Evolutionary conservation across 108 stramenopile genomes (phyloP), one percentile per base, ranked within the genome.

Genomic region (Seminavis robusta): DNA sequence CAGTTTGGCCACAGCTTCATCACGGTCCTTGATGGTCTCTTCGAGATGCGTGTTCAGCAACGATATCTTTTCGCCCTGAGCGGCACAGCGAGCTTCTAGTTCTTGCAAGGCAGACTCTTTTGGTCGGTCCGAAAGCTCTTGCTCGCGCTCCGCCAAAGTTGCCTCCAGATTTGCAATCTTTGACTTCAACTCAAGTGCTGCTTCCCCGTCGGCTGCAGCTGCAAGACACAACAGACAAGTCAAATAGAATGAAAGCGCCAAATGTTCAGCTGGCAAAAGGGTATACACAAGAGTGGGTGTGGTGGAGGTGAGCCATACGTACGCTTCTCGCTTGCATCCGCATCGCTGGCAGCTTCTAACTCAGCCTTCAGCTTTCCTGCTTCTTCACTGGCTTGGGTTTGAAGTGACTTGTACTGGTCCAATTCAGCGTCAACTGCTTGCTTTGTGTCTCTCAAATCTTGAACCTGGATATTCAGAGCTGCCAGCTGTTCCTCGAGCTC

Each of bases 401-500:
- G n/a, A n/a, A n/a, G 36, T 37, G 36, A 13, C 36, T 37, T 9
- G 20, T 21, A 4, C 21, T 6, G 4, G 42, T 21, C 20, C 15
- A 21, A 21, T 4, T 21, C 6, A 43, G 10, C 21, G 42, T 43
- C 42, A 43, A n/a, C 42, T 21, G 6, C 42, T 10, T 16, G 23
- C 21, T 43, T 5, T 43, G 42, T 43, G 5, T 16, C 4, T n/a
- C 15, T 43, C 6, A 16, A 5, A n/a, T n/a, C n/a, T n/a, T n/a
- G n/a, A n/a, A n/a, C n/a, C n/a, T n/a, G n/a, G n/a, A n/a, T n/a
- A n/a, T n/a, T n/a, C n/a, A n/a, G n/a, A n/a, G n/a, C n/a, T n/a
- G 38, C 10, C 7, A 56, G 33, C 27, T 60, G 52, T 16, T n/a
- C 25, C 44, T 71, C 69, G 2, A 62, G 29, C 19, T 71, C 69